These are phyloP conservation scores for Ophiostoma tasmaniense DNA, from an alignment of 2,329 filamentous ascomycete genomes.

Conservation along the genomic window DNA sequence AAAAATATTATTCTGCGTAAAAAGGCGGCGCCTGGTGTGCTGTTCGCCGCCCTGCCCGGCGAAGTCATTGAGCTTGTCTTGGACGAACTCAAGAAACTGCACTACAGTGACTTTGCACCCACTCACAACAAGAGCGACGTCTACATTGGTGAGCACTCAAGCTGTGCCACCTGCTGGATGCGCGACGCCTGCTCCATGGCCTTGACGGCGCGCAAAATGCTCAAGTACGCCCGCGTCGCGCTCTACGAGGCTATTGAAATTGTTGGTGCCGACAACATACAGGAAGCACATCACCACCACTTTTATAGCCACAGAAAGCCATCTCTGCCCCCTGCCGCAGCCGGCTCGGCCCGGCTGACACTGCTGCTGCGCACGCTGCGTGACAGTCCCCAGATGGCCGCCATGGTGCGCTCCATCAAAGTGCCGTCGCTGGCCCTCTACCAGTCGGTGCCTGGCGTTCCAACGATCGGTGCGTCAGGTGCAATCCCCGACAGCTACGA, in stretches of 20 bases:
- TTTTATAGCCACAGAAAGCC: conserved; percentile 48
- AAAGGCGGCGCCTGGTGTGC: conserved; percentile 34
- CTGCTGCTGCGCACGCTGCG: conserved; percentile 52
- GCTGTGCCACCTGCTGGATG: conserved; percentile 59
- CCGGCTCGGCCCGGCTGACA: conserved; percentile 44
- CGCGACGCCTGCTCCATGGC: conserved; percentile 47
- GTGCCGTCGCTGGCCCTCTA: conserved; percentile 38
- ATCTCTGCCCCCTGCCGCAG: conserved; percentile 32
- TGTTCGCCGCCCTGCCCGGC: conserved; percentile 48
- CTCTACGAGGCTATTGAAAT: conserved; percentile 53
- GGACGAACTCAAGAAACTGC: conserved; percentile 42
- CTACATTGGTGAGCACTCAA: conserved; percentile 32
- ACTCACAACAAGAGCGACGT: conserved; percentile 29
- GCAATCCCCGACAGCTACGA: conserved; percentile 43
- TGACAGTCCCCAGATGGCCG: conserved; percentile 43
- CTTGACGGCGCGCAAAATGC: conserved; percentile 43
- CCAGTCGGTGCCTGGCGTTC: not conserved
- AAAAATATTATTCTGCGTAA: not conserved
- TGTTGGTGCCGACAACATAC: conserved; percentile 45
- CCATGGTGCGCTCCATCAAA: conserved; percentile 48
- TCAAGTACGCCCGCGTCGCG: conserved; percentile 41
- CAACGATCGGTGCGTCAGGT: conserved; percentile 16
- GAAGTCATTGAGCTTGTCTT: conserved; percentile 52
- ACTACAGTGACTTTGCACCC: conserved; percentile 31
- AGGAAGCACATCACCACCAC: conserved; percentile 46